Base-by-base conservation (phyloP, 257 asterid genomes). In the Petunia secreta region DNA sequence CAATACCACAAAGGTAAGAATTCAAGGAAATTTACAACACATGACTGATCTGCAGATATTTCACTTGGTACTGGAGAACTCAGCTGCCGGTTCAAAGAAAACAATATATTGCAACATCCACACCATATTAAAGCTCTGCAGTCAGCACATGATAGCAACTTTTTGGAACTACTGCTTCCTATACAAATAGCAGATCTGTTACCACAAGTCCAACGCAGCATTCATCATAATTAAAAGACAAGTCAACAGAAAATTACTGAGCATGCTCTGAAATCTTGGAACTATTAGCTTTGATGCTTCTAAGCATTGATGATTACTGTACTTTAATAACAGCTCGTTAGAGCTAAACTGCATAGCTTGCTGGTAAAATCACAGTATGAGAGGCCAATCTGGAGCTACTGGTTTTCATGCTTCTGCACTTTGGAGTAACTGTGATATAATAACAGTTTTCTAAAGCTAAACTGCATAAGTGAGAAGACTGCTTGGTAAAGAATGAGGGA, bases 361-460 rank as follows among this genome's bases (percentile, higher is more conserved):
- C 62, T 10, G 46, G 62, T 71, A 71, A 71, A 46, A 71, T 50
- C 62, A 48, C 37, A 10, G 62, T 48, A 71, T 13, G 34, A 73
- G 15, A 69, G 13, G 46, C 7, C 13, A 73, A 50, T 73, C 36
- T 34, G 25, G 62, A 73, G 7, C 78, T 3, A 11, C 37, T n/a
- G 14, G 36, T 50, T 71, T 52, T 73, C 62, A 73, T 50, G 62
- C 62, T 11, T 69, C 77, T 5, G 16, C 34, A 10, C 77, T 50
- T 73, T 73, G 36, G 50, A 44, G 44, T 73, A 50, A 10, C 43
- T 36, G 60, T 34, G 62, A 25, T 50, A 25, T 71, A 71, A 7
- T 4, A 48, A 71, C 62, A 36, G 14, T 3, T 46, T 25, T 46
- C 11, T 0, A 71, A 50, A 50, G 44, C 44, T 25, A 48, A 64